Evolutionary conservation across 164 flowering plant species (phyloP), one percentile per base, ranked within the genome.

Genomic region (Warburgia ugandensis): DNA sequence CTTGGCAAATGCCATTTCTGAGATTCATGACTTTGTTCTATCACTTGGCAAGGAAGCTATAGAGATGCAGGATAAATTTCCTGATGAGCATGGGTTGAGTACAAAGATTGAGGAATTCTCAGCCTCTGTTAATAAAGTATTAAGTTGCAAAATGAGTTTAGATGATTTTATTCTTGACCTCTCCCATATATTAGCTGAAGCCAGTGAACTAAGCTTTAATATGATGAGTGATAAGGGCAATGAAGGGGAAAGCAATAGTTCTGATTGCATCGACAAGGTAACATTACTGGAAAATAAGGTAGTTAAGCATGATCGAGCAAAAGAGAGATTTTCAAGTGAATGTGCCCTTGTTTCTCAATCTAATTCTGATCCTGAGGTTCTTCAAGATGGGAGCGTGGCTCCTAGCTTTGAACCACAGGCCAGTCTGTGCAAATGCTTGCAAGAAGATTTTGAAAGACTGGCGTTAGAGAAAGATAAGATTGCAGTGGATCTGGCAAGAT

Each of bases 261-360:
- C 86, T 54, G 94, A 80, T 67, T 86, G 90, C 61, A 73, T 85
- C 52, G 99, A 86, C 70, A 88, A 92, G 63, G 80, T 84, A 60
- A 89, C 83, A 19, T 73, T 83, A 51, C 82, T 79, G 0, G 96
- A 85, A 62, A 78, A 80, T 54, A 85, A 77, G 61, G 62, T 55
- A 16, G 59, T 72, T 37, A 68, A 71, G 42, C 69, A 65, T 56
- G 73, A 71, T 41, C 64, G 65, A 47, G 35, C 60, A 25, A 71
- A 65, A 55, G 89, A 78, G 60, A 71, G 57, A n/a, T 74, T 70
- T 69, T 44, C 69, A 32, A 75, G 77, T 70, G 78, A 78, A 8
- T 73, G 75, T 54, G 30, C 69, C 30, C 69, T 68, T 52, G 62
- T 73, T 53, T 76, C 89, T 68, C 77, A 60, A 54, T 72, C 81